Conservation (phyloP, 1,284 basidiomycete genomes). For the Trametes sp. region DNA sequence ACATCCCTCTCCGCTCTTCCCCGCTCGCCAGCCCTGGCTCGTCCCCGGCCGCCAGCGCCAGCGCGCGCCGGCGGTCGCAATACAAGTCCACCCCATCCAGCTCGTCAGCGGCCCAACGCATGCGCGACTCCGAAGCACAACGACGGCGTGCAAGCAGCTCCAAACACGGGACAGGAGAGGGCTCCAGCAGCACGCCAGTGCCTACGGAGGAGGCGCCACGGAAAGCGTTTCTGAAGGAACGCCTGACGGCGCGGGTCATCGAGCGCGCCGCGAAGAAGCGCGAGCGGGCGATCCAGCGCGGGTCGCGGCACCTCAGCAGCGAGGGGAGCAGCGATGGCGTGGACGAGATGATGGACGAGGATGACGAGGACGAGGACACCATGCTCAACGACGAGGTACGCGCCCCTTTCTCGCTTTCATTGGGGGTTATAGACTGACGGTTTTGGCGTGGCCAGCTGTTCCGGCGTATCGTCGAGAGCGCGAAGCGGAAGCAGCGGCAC, state of each 20-base stretch:
- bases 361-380: constrained; percentile 52
- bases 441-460: constrained; percentile 58
- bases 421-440: no score
- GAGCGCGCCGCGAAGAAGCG: constrained; percentile 65
- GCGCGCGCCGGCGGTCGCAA: constrained; percentile 37
- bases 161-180: constrained; percentile 10
- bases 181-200: constrained; percentile 12
- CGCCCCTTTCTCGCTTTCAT: no score
- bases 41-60: constrained; percentile 35
- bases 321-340: constrained; percentile 59
- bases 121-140: constrained; percentile 13
- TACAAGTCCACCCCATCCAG: constrained; percentile 35
- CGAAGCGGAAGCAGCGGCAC: constrained; percentile 56
- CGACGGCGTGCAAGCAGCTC: constrained; percentile 15
- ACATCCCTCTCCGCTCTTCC: constrained; percentile 36
- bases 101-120: constrained; percentile 30
- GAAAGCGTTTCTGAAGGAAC: constrained; percentile 62
- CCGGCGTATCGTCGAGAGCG: constrained; percentile 63
- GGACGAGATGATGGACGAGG: constrained; percentile 59
- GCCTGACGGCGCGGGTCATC: constrained; percentile 66
- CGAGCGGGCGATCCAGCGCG: constrained; percentile 51
- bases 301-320: constrained; percentile 42
- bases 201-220: constrained; percentile 46
- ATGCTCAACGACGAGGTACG: constrained; percentile 70
- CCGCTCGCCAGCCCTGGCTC: constrained; percentile 38